A percentile compares a stretch with the other conserved stretches of the same genome.
Conservation (phyloP, 2,329 filamentous ascomycete genomes). For the Talaromyces marneffei region DNA sequence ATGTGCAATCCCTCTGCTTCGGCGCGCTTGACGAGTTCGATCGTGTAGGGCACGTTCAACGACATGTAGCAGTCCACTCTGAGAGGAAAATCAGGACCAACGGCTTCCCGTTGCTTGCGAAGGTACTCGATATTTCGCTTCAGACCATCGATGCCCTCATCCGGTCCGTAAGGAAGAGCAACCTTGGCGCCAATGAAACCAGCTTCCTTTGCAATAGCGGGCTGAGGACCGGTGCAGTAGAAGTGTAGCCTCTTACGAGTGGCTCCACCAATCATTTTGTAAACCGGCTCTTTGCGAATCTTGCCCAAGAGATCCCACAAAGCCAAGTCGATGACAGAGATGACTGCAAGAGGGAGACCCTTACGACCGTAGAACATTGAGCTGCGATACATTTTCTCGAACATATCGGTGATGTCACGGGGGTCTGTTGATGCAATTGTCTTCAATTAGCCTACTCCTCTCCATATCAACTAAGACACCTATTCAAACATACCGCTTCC, state of each 20-base stretch:
- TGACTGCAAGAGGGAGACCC: constrained; percentile 81
- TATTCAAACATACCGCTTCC: constrained; percentile 54
- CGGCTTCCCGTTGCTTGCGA: constrained; percentile 71
- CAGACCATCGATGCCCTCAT: constrained; percentile 75
- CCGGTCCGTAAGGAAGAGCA: constrained; percentile 80
- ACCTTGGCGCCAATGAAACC: constrained; percentile 91
- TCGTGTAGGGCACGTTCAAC: constrained; percentile 85
- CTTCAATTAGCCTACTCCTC: constrained; percentile 11
- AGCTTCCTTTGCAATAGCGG: constrained; percentile 71
- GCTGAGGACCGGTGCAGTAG: constrained; percentile 90
- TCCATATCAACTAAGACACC: too few relatives aligned
- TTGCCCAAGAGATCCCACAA: constrained; percentile 91
- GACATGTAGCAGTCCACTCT: constrained; percentile 99
- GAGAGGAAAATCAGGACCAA: constrained; percentile 85
- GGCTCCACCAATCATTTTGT: constrained; percentile 88
- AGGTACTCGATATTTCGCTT: constrained; percentile 88
- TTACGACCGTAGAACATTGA: constrained; percentile 98
- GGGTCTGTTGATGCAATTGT: constrained; percentile 55
- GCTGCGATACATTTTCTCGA: constrained; percentile 92
- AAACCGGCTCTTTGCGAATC: constrained; percentile 85
- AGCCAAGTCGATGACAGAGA: constrained; percentile 89
- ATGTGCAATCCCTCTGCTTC: constrained; percentile 76
- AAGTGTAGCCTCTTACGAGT: constrained; percentile 78
- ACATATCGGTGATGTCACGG: constrained; percentile 82
- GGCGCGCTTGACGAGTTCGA: constrained; percentile 79